phyloP scores from a whole-genome alignment of 805 yeast genomes.

The Sugiyamaella americana region DNA sequence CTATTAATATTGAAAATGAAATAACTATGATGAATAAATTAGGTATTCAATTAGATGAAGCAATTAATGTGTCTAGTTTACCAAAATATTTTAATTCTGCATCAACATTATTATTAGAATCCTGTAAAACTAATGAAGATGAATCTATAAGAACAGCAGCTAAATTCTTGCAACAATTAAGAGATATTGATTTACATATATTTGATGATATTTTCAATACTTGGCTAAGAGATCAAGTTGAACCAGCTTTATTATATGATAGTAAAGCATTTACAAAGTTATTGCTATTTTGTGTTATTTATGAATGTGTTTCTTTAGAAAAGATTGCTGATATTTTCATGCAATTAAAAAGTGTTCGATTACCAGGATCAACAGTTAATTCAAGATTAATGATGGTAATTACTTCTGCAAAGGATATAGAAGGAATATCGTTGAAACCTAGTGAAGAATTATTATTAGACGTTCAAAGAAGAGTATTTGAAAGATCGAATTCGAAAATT shows the following conservation, averaged over 20 bases:
- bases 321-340: conserved; percentile 32
- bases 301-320: conserved; percentile 34
- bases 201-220: conserved; percentile 20
- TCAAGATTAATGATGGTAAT: conserved; percentile 17
- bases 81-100: conserved; percentile 12
- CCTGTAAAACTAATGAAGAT: conserved; percentile 9
- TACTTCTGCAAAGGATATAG: conserved; percentile 16
- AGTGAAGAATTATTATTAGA: conserved; percentile 19
- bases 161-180: conserved; percentile 19
- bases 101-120: conserved; percentile 13
- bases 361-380: conserved; percentile 23
- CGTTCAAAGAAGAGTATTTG: conserved; percentile 20
- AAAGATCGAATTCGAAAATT: conserved; percentile 9
- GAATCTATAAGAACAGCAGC: conserved; percentile 16
- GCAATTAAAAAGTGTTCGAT: conserved; percentile 22
- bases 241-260: conserved; percentile 25
- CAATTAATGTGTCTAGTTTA: conserved; percentile 5
- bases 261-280: conserved; percentile 35
- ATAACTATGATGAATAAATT: conserved; percentile 2
- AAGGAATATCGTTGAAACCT: conserved; percentile 11
- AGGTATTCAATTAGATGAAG: conserved; percentile 7
- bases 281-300: conserved; percentile 34
- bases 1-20: conserved; percentile 1
- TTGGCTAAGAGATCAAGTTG: conserved; percentile 29
- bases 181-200: conserved; percentile 17